Base-by-base conservation (phyloP, 306 rosid species). In the Lotus japonicus region DNA sequence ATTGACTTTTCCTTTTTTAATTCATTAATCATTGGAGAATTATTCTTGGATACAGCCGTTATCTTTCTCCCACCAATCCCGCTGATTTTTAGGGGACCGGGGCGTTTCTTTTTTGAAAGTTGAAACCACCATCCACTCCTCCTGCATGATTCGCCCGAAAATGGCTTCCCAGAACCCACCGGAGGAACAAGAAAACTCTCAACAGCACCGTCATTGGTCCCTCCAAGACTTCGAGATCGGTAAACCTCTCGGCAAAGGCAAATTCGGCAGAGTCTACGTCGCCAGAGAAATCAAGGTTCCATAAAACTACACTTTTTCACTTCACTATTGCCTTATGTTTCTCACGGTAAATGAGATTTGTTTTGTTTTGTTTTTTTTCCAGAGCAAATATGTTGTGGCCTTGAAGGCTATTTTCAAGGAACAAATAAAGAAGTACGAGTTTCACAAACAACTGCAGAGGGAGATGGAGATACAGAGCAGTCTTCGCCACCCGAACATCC, bases 261-360 rank as follows among this genome's bases (percentile, higher is more conserved):
- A 92, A 76, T 92, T 92, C 76, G 96, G 97, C 11, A 68, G 96
- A 55, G 98, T 89, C 72, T 89, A 92, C 45, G 84, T 89, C 18
- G 95, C 96, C 58, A 82, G 96, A 71, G 96, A 89, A 84, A 6
- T 58, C 38, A 82, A 85, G 92, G 96, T 86, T 13, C 19, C 14
- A 8, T 28, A 12, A 38, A n/a, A n/a, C n/a, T n/a, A n/a, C n/a
- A n/a, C n/a, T n/a, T n/a, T n/a, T 59, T 63, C 42, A 64, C 23
- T 3, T 21, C 26, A 0, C 9, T 3, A 28, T 9, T 17, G 26
- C 41, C 19, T 35, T 26, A 14, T 0, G 33, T 2, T 2, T 1
- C 26, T 21, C 26, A n/a, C n/a, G n/a, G n/a, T n/a, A 21, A 2
- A 7, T 41, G n/a, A 16, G 6, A 11, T 31, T 64, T 64, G 7